A percentile compares a stretch with the other conserved stretches of the same genome.
Conservation (phyloP, 495 filamentous ascomycete genomes). For the Aspergillus kassunensis region DNA sequence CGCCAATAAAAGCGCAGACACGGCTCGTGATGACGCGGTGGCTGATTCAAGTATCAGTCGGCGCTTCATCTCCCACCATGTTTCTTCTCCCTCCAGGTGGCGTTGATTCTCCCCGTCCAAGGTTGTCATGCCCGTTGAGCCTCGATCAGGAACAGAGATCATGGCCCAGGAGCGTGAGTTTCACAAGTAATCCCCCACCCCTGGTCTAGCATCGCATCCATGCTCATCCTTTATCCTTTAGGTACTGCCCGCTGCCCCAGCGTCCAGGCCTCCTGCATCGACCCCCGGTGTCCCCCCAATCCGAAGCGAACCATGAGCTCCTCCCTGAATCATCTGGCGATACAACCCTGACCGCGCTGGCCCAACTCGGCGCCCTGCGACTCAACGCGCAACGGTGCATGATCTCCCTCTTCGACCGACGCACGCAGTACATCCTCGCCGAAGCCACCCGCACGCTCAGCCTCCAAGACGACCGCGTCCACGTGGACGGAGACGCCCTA, state of each 20-base stretch:
- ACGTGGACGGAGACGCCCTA: constrained; percentile 29
- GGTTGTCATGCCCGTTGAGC: too few relatives aligned
- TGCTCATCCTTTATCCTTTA: not conserved
- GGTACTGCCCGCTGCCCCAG: constrained; percentile 22
- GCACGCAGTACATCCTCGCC: constrained; percentile 54
- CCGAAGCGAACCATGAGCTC: constrained; percentile 1
- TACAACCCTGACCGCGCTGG: constrained; percentile 55
- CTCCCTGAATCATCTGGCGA: constrained; percentile 36
- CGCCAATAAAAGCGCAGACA: too few relatives aligned
- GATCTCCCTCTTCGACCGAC: constrained; percentile 55
- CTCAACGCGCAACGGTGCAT: constrained; percentile 48
- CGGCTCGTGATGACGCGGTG: too few relatives aligned
- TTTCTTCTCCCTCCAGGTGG: too few relatives aligned
- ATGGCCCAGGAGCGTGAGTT: constrained; percentile 25
- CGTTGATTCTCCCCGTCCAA: too few relatives aligned
- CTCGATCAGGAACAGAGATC: too few relatives aligned
- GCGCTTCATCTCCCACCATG: too few relatives aligned
- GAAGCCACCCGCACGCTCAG: constrained; percentile 57
- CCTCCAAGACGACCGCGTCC: constrained; percentile 31
- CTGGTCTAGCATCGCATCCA: too few relatives aligned
- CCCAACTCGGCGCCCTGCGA: constrained; percentile 54
- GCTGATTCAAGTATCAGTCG: too few relatives aligned
- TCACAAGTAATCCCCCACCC: too few relatives aligned
- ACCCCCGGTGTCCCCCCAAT: constrained; percentile 9
- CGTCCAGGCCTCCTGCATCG: constrained; percentile 10